A percentile compares a stretch with the other conserved stretches of the same genome.
phyloP scores from a whole-genome alignment of 1,139 yeast species.

The Geotrichum restrictum region DNA sequence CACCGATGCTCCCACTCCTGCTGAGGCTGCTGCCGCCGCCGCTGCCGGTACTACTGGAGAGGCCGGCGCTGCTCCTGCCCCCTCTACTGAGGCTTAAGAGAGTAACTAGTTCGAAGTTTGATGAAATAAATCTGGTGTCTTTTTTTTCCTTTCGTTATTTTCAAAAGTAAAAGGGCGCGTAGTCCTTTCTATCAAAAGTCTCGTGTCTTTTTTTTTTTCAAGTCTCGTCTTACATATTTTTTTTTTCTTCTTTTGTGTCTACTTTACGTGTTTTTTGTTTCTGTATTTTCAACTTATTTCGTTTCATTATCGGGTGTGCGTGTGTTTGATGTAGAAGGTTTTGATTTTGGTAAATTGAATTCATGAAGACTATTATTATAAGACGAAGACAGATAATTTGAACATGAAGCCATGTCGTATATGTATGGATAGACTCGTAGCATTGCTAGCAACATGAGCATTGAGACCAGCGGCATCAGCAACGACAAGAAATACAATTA shows the following conservation, averaged over 20 bases:
- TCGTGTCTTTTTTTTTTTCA: not conserved
- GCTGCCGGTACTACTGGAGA: constrained; percentile 21
- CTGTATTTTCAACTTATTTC: constrained; percentile 3
- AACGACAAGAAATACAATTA: too few species aligned
- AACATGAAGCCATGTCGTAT: too few species aligned
- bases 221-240: too few species aligned
- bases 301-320: not conserved
- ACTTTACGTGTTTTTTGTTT: constrained; percentile 6
- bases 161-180: not conserved
- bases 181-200: not conserved
- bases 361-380: too few species aligned
- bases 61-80: constrained; percentile 19
- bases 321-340: constrained; percentile 28
- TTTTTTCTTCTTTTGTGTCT: not conserved
- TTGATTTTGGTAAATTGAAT: not conserved
- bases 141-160: not conserved
- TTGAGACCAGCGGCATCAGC: too few species aligned
- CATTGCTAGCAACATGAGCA: too few species aligned
- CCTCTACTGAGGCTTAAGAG: constrained; percentile 17
- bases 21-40: constrained; percentile 16
- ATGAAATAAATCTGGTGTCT: not conserved
- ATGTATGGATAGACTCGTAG: too few species aligned
- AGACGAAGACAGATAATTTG: too few species aligned
- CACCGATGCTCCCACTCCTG: constrained; percentile 16
- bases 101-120: not conserved